These are phyloP conservation scores for Pyrenophora seminiperda DNA, from an alignment of 2,329 filamentous ascomycete species.

Conservation along the genomic window DNA sequence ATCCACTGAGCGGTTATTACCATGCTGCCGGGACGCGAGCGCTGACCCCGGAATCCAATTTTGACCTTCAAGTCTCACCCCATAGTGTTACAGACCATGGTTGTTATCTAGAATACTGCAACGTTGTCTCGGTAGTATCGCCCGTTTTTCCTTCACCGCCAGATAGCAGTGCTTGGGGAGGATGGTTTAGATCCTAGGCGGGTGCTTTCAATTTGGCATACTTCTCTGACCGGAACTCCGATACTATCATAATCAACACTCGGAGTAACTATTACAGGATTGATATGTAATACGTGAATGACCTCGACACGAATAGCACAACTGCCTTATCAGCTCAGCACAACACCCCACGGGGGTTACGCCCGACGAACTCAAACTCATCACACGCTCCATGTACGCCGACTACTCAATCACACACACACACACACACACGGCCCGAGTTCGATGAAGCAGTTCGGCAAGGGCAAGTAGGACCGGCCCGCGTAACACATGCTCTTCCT, in stretches of 20 bases:
- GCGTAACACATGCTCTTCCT: conserved; percentile 1
- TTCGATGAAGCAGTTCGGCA: conserved; percentile 7
- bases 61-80: conserved; percentile 12
- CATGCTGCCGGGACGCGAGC: conserved; percentile 11
- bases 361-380: conserved; percentile 8
- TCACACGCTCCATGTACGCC: conserved; percentile 7
- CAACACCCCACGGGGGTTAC: conserved; percentile 6
- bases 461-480: conserved; percentile 9
- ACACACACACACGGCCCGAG: conserved; percentile 24
- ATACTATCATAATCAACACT: neutral
- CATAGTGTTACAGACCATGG: conserved; percentile 13
- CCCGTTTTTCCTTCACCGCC: conserved; percentile 15
- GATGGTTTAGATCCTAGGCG: conserved; percentile 3
- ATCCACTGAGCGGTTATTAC: conserved; percentile 13
- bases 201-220: conserved; percentile 2
- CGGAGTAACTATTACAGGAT: neutral
- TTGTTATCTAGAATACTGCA: conserved; percentile 8
- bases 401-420: conserved; percentile 17
- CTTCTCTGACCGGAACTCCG: neutral
- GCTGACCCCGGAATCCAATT: conserved; percentile 19
- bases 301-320: conserved; percentile 4
- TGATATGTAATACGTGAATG: conserved; percentile 5
- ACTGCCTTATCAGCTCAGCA: conserved; percentile 16
- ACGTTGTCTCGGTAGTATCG: neutral
- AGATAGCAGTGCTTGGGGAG: conserved; percentile 8